A percentile compares a stretch with the other conserved stretches of the same genome.
Evolutionary conservation across 345 rosid genomes (phyloP).

Genomic region (Diplotaxis tenuifolia): DNA sequence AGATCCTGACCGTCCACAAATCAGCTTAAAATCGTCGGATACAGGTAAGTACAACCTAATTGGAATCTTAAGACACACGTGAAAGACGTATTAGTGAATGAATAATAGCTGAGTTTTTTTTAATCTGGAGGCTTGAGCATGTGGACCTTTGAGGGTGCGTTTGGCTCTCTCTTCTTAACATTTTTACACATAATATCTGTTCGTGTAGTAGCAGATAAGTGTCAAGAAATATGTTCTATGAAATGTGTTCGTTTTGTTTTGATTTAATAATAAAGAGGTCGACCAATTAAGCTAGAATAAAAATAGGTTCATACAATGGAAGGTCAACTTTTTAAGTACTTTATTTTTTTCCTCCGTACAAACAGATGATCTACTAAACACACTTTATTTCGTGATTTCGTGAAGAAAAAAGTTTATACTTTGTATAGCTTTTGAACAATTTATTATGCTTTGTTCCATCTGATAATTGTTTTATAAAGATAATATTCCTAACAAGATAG

Average conservation of each 20-base stretch:
- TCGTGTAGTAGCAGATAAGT: not conserved
- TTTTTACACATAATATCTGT: not conserved
- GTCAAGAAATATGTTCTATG: not conserved
- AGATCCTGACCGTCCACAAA: slow-evolving; percentile 24
- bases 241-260: slow-evolving; percentile 24
- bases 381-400: not conserved
- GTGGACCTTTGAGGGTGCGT: slow-evolving; percentile 27
- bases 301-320: slow-evolving; percentile 6
- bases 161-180: slow-evolving; percentile 22
- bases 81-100: slow-evolving; percentile 29
- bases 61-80: slow-evolving; percentile 40
- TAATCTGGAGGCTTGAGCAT: slow-evolving; percentile 5
- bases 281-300: slow-evolving; percentile 2
- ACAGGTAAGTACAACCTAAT: slow-evolving; percentile 26
- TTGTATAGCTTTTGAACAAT: slow-evolving; percentile 4
- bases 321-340: slow-evolving; percentile 29
- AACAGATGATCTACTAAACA: not conserved
- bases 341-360: slow-evolving; percentile 23
- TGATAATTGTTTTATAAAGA: not conserved
- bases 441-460: not conserved
- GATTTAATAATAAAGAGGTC: slow-evolving; percentile 8
- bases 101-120: slow-evolving; percentile 6
- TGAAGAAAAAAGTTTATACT: not conserved
- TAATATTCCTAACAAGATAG: slow-evolving; percentile 1
- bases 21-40: slow-evolving; percentile 20